Evolutionary conservation across 1,284 basidiomycete species (phyloP).

Genomic region (Ceratobasidium sp.): DNA sequence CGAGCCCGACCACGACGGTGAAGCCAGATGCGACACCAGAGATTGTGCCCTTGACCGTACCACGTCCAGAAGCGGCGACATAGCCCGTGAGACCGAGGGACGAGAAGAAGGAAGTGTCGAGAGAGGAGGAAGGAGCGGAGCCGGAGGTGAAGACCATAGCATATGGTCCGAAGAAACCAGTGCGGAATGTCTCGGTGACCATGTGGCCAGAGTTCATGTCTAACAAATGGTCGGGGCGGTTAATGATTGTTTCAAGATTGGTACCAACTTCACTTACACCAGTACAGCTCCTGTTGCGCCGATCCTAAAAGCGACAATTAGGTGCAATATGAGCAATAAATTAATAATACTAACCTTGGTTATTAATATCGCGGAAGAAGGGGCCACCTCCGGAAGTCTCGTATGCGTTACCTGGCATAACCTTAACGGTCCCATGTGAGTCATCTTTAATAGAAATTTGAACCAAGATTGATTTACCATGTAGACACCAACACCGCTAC

Average conservation of each 20-base stretch:
- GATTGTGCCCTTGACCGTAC: slow-evolving; percentile 60
- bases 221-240: neutral
- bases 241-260: neutral
- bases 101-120: slow-evolving; percentile 62
- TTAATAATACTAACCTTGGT: slow-evolving; percentile 32
- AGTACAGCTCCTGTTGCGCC: slow-evolving; percentile 47
- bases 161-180: slow-evolving; percentile 48
- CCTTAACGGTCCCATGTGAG: slow-evolving; percentile 43
- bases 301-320: slow-evolving; percentile 4
- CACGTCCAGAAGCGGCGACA: slow-evolving; percentile 59
- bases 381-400: slow-evolving; percentile 60
- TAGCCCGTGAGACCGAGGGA: slow-evolving; percentile 60
- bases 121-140: slow-evolving; percentile 13
- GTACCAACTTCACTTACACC: slow-evolving; percentile 40
- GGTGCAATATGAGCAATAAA: slow-evolving; percentile 3
- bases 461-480: slow-evolving; percentile 15
- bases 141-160: slow-evolving; percentile 46
- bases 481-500: slow-evolving; percentile 41
- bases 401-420: slow-evolving; percentile 59
- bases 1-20: slow-evolving; percentile 56
- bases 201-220: slow-evolving; percentile 48
- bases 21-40: slow-evolving; percentile 59
- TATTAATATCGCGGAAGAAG: slow-evolving; percentile 48
- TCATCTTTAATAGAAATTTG: neutral
- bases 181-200: slow-evolving; percentile 44